phyloP scores from a whole-genome alignment of 768 basidiomycete genomes.

The Xerocomellus chrysenteron region DNA sequence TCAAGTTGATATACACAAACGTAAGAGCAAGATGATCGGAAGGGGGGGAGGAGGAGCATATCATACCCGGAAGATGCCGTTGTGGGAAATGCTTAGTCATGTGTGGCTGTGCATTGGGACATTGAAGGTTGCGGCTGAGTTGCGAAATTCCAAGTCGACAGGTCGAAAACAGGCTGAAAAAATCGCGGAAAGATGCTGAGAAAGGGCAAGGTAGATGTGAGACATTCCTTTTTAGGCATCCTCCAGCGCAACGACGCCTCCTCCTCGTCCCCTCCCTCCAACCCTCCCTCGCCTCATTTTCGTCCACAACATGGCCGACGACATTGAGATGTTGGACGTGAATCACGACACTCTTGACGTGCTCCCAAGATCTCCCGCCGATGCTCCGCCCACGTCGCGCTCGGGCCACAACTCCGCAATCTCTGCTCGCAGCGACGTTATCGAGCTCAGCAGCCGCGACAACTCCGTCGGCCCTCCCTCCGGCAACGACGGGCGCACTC shows the following conservation, averaged over 20 bases:
- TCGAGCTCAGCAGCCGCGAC: conserved; percentile 32
- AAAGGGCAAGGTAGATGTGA: conserved; percentile 27
- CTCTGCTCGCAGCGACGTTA: conserved; percentile 24
- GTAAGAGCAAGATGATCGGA: no score
- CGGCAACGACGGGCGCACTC: conserved; percentile 11
- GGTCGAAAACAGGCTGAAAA: conserved; percentile 23
- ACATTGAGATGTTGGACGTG: conserved; percentile 31
- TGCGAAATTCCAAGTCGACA: conserved; percentile 27
- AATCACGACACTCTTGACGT: not conserved
- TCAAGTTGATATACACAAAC: no score
- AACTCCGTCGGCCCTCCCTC: conserved; percentile 24
- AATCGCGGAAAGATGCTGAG: conserved; percentile 29
- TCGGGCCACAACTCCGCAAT: conserved; percentile 18
- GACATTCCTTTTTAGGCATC: conserved; percentile 39
- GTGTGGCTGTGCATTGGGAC: conserved; percentile 12
- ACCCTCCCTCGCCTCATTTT: not conserved
- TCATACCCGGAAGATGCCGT: not conserved
- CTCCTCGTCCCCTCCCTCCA: conserved; percentile 29
- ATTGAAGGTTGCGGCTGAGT: conserved; percentile 8
- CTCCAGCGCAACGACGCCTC: conserved; percentile 32
- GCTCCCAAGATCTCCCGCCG: conserved; percentile 2
- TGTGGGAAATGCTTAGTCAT: conserved; percentile 28
- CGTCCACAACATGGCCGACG: conserved; percentile 20
- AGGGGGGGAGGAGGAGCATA: no score
- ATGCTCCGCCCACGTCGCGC: conserved; percentile 8